Conservation (phyloP, 1,284 basidiomycete genomes). For the Athelia psychrophila region DNA sequence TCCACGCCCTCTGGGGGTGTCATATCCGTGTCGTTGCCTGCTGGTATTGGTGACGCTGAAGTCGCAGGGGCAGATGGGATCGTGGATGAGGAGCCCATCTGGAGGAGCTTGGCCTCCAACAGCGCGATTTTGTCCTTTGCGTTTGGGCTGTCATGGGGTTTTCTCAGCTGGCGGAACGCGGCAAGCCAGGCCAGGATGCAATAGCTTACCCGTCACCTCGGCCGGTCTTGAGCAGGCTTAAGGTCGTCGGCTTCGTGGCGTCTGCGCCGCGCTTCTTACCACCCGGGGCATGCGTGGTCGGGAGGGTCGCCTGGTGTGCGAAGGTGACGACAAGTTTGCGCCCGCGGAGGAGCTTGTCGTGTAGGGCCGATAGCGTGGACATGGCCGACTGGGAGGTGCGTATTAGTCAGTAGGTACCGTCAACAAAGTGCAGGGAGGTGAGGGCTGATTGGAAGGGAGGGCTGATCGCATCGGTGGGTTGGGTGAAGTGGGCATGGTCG, state of each 20-base stretch:
- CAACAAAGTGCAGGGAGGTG: constrained; percentile 14
- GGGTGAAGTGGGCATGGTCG: neutral
- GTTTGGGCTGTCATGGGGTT: neutral
- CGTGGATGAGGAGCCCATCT: constrained; percentile 55
- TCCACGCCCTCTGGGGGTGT: too few species aligned
- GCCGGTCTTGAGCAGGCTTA: constrained; percentile 82
- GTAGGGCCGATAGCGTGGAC: constrained; percentile 72
- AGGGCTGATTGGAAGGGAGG: neutral
- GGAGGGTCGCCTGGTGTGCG: constrained; percentile 76
- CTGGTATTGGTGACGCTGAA: constrained; percentile 13
- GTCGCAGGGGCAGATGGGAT: constrained; percentile 13
- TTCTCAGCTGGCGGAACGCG: neutral
- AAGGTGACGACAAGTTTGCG: constrained; percentile 86
- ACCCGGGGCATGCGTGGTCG: constrained; percentile 18
- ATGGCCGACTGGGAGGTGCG: constrained; percentile 77
- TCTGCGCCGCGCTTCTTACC: constrained; percentile 43
- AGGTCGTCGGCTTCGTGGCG: constrained; percentile 73
- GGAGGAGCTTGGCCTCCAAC: constrained; percentile 91
- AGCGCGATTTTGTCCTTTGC: constrained; percentile 83
- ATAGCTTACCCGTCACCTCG: constrained; percentile 56
- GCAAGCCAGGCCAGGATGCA: neutral
- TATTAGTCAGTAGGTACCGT: too few species aligned
- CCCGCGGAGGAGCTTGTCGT: constrained; percentile 83
- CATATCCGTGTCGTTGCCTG: constrained; percentile 12
- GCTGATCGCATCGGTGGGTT: constrained; percentile 1